Percentiles rank a stretch among this genome's conserved stretches.
These are phyloP conservation scores for Penicillium sp. DNA, from an alignment of 2,329 filamentous ascomycete genomes.

Conservation along the genomic window DNA sequence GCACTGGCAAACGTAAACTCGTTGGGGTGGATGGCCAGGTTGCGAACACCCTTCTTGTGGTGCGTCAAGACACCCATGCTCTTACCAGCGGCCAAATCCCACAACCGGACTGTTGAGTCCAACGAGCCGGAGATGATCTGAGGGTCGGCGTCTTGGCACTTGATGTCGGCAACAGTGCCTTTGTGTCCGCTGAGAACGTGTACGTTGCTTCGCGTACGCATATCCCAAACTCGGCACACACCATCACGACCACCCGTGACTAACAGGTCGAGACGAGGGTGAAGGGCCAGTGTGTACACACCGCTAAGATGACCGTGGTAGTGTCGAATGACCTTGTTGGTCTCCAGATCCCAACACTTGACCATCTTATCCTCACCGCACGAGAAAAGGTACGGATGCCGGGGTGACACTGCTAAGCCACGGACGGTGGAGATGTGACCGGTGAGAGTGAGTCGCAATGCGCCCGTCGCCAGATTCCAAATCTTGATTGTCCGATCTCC, in stretches of 20 bases:
- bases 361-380: slow-evolving; percentile 99
- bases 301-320: slow-evolving; percentile 97
- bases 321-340: slow-evolving; percentile 98
- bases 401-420: slow-evolving; percentile 84
- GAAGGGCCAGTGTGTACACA: slow-evolving; percentile 89
- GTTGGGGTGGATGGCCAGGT: slow-evolving; percentile 76
- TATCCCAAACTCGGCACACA: slow-evolving; percentile 95
- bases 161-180: slow-evolving; percentile 80
- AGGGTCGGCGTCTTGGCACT: slow-evolving; percentile 93
- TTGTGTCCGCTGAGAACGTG: slow-evolving; percentile 92
- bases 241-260: slow-evolving; percentile 94
- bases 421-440: slow-evolving; percentile 93
- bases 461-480: slow-evolving; percentile 89
- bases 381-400: slow-evolving; percentile 95
- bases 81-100: slow-evolving; percentile 95
- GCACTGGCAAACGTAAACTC: slow-evolving; percentile 97
- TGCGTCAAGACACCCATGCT: slow-evolving; percentile 94
- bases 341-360: slow-evolving; percentile 99
- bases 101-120: slow-evolving; percentile 85
- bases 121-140: slow-evolving; percentile 93
- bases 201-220: slow-evolving; percentile 93
- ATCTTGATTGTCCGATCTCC: slow-evolving; percentile 98
- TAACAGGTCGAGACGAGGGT: slow-evolving; percentile 90
- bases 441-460: slow-evolving; percentile 79
- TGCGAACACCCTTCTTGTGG: slow-evolving; percentile 95